Base-by-base conservation (phyloP, 2,329 filamentous ascomycete genomes). In the Tolypocladium ovalisporum region DNA sequence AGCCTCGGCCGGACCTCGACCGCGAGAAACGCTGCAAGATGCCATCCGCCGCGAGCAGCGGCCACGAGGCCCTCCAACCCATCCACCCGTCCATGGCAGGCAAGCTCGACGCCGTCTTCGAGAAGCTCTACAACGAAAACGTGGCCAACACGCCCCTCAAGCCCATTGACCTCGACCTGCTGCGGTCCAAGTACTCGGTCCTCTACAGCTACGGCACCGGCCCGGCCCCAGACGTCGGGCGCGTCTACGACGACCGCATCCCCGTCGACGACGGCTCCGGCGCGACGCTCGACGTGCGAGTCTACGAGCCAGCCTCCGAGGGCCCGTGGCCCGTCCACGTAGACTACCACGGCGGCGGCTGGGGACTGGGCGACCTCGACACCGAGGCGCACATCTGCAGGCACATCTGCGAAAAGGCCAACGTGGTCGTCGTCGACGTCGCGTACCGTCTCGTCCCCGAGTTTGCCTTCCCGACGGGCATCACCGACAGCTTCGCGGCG, bases 401-500 rank as follows among this genome's bases (percentile, higher is more conserved):
- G 55, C 76, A 79, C 61, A 69, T 80, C 29, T 77, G 73, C 65
- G 67, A 69, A 34, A 68, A 72, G 52, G 73, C 73, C 27, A 67
- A 69, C 32, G 76, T 77, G 34, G 71, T 70, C 17, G 76, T 81
- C 34, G 70, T 82, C 56, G 76, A 79, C 61, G 74, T 81, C 13
- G 77, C 66, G n/a, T 82, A 81, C 62, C 73, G 79, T 5, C 72
- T 80, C 1, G 75, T 79, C 0, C 79, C 79, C 10, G 78, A 81
- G 63, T 64, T 73, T 60, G 66, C 74, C 6, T 80, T 78, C 58
- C 79, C 79, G n/a, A 71, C 72, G 17, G 70, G 69, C 35, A 71
- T 77, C 22, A 71, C 76, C n/a, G 79, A 82, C 66, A 74, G 73
- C 54, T 80, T 76, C 64, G 73, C 72, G 8, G 75, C 73, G 2